Evolutionary conservation across 2,329 filamentous ascomycete genomes (phyloP), one percentile per base, ranked within the genome.

Genomic region (Colletotrichum musae): DNA sequence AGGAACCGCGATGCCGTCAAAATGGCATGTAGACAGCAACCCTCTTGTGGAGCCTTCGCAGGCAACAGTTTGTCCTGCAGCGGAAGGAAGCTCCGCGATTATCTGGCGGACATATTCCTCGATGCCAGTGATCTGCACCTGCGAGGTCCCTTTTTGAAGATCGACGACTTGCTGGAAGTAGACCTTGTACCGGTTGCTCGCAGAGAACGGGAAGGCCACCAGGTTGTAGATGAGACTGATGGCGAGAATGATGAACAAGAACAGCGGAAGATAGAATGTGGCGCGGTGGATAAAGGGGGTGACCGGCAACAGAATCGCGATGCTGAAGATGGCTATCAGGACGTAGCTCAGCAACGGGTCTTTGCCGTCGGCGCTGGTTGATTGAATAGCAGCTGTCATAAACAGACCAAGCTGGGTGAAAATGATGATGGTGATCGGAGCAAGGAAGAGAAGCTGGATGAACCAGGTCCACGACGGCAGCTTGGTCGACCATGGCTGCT

Each of bases 391-490:
- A 41, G 91, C 88, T 5, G 91, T 93, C 16, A 94, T 78, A 13
- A 95, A 82, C 4, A 98, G 85, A 1, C 88, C 92, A 28, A 95
- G 85, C 76, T 97, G 94, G 1, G 91, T 93, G 16, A 93, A 81
- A 21, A 98, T 79, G 69, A 96, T 91, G 53, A 97, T 84, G 56
- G 91, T 89, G 60, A 97, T 88, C 0, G 95, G 94, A 0, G 89
- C 93, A 10, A 97, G 83, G 16, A 98, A 77, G 4, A 98, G 83
- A 72, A 98, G 92, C 75, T 99, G 95, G 18, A 97, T 74, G 50
- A 96, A 80, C 96, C 96, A 99, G 18, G 93, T 91, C 92, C 93
- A 98, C 52, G 87, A 89, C 1, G 94, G 94, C 62, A 98, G 82
- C 45, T 87, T 87, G 4, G 88, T 88, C 59, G 94, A 97, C 96